Conservation (phyloP, 257 asterid species). For the Vinca minor region DNA sequence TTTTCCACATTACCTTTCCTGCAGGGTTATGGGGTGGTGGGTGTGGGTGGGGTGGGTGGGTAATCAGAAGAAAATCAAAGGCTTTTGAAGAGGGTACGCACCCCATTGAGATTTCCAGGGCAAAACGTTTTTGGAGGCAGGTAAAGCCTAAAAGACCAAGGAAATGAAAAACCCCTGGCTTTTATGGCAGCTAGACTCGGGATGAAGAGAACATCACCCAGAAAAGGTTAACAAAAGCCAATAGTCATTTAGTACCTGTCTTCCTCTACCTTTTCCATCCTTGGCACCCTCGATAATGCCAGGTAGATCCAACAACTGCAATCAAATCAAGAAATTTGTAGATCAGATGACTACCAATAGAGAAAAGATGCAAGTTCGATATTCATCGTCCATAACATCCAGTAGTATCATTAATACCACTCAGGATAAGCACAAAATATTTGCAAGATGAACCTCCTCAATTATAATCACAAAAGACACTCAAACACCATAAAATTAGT, state of each 20-base stretch:
- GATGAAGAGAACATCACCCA: background rate
- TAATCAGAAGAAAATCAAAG: too few species aligned
- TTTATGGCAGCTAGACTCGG: background rate
- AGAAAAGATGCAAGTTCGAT: background rate
- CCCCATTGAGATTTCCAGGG: background rate
- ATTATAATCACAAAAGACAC: background rate
- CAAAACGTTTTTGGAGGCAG: too few species aligned
- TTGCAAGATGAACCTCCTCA: background rate
- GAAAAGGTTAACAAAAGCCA: conserved; percentile 1
- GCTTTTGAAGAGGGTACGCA: background rate
- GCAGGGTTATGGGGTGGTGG: background rate
- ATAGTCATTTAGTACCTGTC: conserved; percentile 59
- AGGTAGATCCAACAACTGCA: conserved; percentile 93
- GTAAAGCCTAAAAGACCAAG: too few species aligned
- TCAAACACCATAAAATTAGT: background rate
- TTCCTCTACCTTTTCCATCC: conserved; percentile 99
- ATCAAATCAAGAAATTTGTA: conserved; percentile 16
- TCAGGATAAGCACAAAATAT: background rate
- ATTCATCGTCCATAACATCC: background rate
- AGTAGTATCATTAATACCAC: background rate
- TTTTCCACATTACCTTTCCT: background rate
- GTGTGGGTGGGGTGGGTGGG: too few species aligned
- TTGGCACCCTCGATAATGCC: conserved; percentile 99
- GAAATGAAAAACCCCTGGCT: background rate
- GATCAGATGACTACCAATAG: conserved; percentile 5